A percentile compares a stretch with the other conserved stretches of the same genome.
These are phyloP conservation scores for Physaria fendleri DNA, from an alignment of 345 rosid genomes.

Conservation along the genomic window DNA sequence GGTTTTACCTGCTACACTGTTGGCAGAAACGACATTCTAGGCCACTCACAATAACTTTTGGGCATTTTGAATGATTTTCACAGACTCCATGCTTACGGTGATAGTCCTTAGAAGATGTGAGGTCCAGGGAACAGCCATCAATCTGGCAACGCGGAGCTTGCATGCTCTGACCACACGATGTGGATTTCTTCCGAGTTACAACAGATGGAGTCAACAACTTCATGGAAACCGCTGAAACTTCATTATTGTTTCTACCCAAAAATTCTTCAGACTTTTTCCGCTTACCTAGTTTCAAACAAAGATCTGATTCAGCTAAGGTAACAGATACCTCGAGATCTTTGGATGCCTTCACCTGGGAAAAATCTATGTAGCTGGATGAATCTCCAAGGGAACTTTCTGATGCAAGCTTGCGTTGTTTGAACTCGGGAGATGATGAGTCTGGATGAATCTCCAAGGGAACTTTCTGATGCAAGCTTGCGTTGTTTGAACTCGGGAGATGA, in stretches of 20 bases:
- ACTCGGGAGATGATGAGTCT: no score
- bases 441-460: conserved; percentile 27
- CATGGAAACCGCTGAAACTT: conserved; percentile 34
- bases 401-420: no score
- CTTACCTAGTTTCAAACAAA: conserved; percentile 32
- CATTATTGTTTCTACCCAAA: conserved; percentile 43
- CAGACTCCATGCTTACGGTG: conserved; percentile 78
- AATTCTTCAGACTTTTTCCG: conserved; percentile 56
- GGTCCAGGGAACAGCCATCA: conserved; percentile 57
- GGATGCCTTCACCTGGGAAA: conserved; percentile 16
- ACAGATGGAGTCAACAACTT: conserved; percentile 33
- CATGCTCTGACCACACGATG: conserved; percentile 41
- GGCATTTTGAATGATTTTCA: conserved; percentile 70
- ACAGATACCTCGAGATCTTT: conserved; percentile 3
- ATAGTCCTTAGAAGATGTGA: conserved; percentile 61
- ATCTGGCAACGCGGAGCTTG: conserved; percentile 66
- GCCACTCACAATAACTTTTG: conserved; percentile 59
- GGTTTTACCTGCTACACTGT: conserved; percentile 81
- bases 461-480: conserved; percentile 17
- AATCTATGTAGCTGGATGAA: conserved; percentile 25
- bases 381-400: no score
- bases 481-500: conserved; percentile 8
- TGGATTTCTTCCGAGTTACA: conserved; percentile 56
- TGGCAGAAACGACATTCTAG: conserved; percentile 79
- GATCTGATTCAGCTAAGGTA: conserved; percentile 25